Evolutionary conservation across 805 yeast genomes (phyloP), one percentile per base, ranked within the genome.

Genomic region (Starmerella gropengiesseri): DNA sequence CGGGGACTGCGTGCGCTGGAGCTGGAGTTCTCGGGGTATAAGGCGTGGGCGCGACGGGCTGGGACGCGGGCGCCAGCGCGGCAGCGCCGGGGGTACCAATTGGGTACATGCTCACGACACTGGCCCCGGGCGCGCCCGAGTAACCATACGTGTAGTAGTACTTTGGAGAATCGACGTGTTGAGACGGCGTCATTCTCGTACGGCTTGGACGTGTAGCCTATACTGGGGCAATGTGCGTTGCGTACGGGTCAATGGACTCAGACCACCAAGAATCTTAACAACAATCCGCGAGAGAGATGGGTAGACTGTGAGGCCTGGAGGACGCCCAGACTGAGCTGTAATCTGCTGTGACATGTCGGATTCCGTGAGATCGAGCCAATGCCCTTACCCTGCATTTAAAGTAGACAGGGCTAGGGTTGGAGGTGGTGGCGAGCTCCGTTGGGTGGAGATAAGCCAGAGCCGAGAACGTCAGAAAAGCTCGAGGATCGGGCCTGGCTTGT

Each of bases 261-360:
- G n/a, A n/a, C n/a, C n/a, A n/a, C n/a, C n/a, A n/a, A n/a, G n/a
- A n/a, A n/a, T n/a, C n/a, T n/a, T n/a, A n/a, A n/a, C n/a, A n/a
- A n/a, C n/a, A n/a, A n/a, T n/a, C n/a, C n/a, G n/a, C n/a, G n/a
- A n/a, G n/a, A n/a, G n/a, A n/a, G n/a, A n/a, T n/a, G n/a, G n/a
- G n/a, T n/a, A n/a, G n/a, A 23, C 26, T 23, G 11, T 23, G 26
- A 8, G 7, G 26, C 26, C 11, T 23, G 11, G 26, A 23, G 7
- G n/a, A 23, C 11, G 26, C 26, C 13, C n/a, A 12, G 6, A 5
- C 30, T 6, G 28, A n/a, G 11, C 18, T 23, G 14, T 12, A 34
- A 34, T 34, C 28, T 23, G 18, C 29, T 34, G n/a, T 23, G n/a
- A 14, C 29, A 34, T 12, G 37, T 34, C 28, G 37, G 30, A 34